Percentiles rank a stretch among this genome's conserved stretches.
Conservation (phyloP, 768 basidiomycete genomes). For the Pholiota microspora region DNA sequence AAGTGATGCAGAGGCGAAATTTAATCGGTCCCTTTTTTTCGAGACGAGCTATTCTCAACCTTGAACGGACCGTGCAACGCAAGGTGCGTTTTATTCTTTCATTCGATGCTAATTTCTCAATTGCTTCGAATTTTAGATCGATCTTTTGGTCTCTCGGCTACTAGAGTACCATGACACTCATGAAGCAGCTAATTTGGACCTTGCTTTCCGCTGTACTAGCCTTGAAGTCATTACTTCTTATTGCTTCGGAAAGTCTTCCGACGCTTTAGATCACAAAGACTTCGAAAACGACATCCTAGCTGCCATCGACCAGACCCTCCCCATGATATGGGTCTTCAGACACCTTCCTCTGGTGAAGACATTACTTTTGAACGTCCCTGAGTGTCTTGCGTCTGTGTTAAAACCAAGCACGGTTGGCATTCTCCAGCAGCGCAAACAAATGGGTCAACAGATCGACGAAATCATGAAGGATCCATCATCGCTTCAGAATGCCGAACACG, state of each 20-base stretch:
- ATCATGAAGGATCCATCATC: slow-evolving; percentile 31
- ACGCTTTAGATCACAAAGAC: slow-evolving; percentile 26
- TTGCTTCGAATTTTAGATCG: slow-evolving; percentile 24
- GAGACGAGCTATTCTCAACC: slow-evolving; percentile 34
- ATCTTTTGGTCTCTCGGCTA: slow-evolving; percentile 28
- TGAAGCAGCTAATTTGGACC: slow-evolving; percentile 31
- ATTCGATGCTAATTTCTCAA: not conserved
- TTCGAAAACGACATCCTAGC: slow-evolving; percentile 32
- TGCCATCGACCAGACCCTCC: slow-evolving; percentile 34
- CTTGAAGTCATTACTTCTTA: slow-evolving; percentile 40
- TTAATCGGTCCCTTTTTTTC: slow-evolving; percentile 39
- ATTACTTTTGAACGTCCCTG: slow-evolving; percentile 30
- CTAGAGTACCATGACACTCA: slow-evolving; percentile 20
- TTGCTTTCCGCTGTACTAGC: slow-evolving; percentile 37
- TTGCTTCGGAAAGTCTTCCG: slow-evolving; percentile 33
- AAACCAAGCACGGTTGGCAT: slow-evolving; percentile 35
- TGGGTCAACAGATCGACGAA: slow-evolving; percentile 34
- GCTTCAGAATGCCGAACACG: slow-evolving; percentile 29
- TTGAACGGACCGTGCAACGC: slow-evolving; percentile 32
- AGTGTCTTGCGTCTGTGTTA: slow-evolving; percentile 30
- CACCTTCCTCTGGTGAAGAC: slow-evolving; percentile 32
- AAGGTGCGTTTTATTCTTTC: slow-evolving; percentile 21
- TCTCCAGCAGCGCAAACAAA: slow-evolving; percentile 29
- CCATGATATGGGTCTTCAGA: slow-evolving; percentile 37
- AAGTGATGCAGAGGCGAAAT: slow-evolving; percentile 32